Evolutionary conservation across 306 rosid genomes (phyloP).

Genomic region (Quercus cerris): DNA sequence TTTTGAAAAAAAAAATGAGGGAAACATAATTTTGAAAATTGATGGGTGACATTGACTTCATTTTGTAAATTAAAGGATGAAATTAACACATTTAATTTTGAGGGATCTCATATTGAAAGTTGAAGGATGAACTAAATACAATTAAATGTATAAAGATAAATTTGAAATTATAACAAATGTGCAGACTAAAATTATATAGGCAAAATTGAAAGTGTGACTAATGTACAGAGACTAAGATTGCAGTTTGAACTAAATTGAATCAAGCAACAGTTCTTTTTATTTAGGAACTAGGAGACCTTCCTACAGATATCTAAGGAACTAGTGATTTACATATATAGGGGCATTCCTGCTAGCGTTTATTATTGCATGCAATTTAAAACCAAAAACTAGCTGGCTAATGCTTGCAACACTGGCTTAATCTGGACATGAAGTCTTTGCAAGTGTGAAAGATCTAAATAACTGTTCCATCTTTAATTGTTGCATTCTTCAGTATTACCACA

Average conservation of each 20-base stretch:
- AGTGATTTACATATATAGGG: constrained; percentile 5
- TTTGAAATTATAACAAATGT: too few species aligned
- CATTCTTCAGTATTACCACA: constrained; percentile 64
- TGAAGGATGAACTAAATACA: too few species aligned
- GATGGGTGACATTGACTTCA: too few species aligned
- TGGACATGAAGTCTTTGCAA: background rate
- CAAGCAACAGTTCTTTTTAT: constrained; percentile 17
- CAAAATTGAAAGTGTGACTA: too few species aligned
- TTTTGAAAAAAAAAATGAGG: too few species aligned
- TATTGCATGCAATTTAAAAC: background rate
- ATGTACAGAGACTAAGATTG: too few species aligned
- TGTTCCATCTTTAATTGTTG: constrained; percentile 77
- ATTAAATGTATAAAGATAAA: too few species aligned
- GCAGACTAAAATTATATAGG: too few species aligned
- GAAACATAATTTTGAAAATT: too few species aligned
- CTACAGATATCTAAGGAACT: constrained; percentile 5
- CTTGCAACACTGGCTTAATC: constrained; percentile 1
- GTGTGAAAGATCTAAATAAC: constrained; percentile 38
- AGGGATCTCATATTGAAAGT: too few species aligned
- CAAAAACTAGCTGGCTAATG: constrained; percentile 14
- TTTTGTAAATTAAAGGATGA: too few species aligned
- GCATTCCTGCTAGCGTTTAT: background rate
- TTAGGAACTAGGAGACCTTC: constrained; percentile 3
- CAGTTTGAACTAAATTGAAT: background rate
- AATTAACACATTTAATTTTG: too few species aligned